phyloP scores from a whole-genome alignment of 768 basidiomycete species.

The Psilocybe cyanescens region DNA sequence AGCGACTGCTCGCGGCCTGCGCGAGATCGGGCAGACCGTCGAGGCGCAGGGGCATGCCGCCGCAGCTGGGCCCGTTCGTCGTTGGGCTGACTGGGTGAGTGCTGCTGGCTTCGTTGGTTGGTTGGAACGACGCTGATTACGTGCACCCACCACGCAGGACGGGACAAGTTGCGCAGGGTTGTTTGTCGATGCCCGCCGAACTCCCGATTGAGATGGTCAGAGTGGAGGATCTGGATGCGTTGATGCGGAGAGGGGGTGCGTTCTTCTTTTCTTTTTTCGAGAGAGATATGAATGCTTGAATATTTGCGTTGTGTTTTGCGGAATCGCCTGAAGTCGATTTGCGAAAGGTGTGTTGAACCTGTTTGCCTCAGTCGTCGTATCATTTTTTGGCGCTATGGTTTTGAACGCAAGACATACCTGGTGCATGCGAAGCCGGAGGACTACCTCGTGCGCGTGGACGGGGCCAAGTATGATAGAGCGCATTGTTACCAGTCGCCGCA shows the following conservation, averaged over 20 bases:
- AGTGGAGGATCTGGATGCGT: slow-evolving; percentile 56
- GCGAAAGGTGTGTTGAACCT: slow-evolving; percentile 22
- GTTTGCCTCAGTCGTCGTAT: too few species aligned
- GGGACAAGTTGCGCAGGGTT: slow-evolving; percentile 85
- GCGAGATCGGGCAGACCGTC: slow-evolving; percentile 61
- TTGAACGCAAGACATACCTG: too few species aligned
- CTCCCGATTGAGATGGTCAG: slow-evolving; percentile 66
- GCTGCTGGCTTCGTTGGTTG: not conserved
- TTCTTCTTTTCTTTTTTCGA: not conserved
- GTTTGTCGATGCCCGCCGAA: slow-evolving; percentile 70
- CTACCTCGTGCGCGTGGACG: slow-evolving; percentile 68
- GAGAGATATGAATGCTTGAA: too few species aligned
- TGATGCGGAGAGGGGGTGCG: slow-evolving; percentile 60
- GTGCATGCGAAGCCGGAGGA: slow-evolving; percentile 65
- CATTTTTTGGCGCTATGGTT: too few species aligned
- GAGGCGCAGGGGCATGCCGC: slow-evolving; percentile 56
- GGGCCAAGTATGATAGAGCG: slow-evolving; percentile 57
- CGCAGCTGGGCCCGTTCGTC: slow-evolving; percentile 71
- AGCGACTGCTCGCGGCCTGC: slow-evolving; percentile 50
- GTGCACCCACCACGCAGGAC: slow-evolving; percentile 41
- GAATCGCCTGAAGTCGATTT: slow-evolving; percentile 10
- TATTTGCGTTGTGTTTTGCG: not conserved
- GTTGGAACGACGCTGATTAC: not conserved
- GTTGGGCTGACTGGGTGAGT: slow-evolving; percentile 81
- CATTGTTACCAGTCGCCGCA: slow-evolving; percentile 79